Evolutionary conservation across 192 early-diverging fungal species (phyloP).

Genomic region (Mortierella claussenii): DNA sequence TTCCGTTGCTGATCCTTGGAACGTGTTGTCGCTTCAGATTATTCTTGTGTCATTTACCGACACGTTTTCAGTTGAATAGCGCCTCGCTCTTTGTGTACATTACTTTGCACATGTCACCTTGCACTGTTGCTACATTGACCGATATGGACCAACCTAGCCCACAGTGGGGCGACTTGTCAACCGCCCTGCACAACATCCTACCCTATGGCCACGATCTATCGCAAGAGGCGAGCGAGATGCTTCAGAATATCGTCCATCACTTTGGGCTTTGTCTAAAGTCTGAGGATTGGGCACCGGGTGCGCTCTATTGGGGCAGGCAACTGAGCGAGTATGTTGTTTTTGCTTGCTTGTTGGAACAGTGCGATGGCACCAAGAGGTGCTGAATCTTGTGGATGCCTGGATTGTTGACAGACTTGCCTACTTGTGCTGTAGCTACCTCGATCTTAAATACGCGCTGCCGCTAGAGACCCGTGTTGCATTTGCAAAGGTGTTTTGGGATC

Average conservation of each 20-base stretch:
- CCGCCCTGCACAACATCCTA: constrained; percentile 31
- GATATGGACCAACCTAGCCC: constrained; percentile 19
- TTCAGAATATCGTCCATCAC: constrained; percentile 32
- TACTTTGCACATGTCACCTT: constrained; percentile 16
- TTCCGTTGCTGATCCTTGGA: not conserved
- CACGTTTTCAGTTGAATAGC: too few relatives aligned
- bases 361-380: too few relatives aligned
- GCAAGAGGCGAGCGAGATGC: constrained; percentile 42
- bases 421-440: constrained; percentile 74
- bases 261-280: constrained; percentile 50
- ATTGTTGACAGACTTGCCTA: too few relatives aligned
- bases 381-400: too few relatives aligned
- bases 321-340: constrained; percentile 69
- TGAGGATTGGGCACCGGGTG: constrained; percentile 66
- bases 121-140: not conserved
- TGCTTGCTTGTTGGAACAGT: too few relatives aligned
- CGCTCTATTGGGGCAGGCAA: constrained; percentile 67
- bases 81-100: too few relatives aligned
- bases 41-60: too few relatives aligned
- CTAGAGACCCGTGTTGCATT: constrained; percentile 63
- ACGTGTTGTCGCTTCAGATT: too few relatives aligned
- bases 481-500: constrained; percentile 71
- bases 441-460: constrained; percentile 70
- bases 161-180: constrained; percentile 42
- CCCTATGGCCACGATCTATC: constrained; percentile 41